Evolutionary conservation across 768 basidiomycete species (phyloP).

Genomic region (Auricularia cornea): DNA sequence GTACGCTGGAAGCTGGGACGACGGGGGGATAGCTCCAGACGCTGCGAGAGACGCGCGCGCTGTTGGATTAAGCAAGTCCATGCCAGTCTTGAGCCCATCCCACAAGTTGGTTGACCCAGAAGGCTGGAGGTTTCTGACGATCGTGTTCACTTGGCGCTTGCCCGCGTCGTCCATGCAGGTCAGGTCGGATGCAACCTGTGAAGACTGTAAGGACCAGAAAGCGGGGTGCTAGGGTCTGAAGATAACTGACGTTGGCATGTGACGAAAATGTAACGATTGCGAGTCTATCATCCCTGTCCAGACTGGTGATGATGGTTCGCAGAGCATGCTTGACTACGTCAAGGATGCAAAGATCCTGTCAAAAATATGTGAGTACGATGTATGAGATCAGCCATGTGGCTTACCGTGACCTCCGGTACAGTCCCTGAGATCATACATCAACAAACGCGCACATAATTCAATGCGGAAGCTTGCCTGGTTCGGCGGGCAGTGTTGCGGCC

Average conservation of each 20-base stretch:
- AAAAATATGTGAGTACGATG: not conserved
- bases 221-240: not conserved
- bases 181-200: slow-evolving; percentile 5
- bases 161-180: slow-evolving; percentile 8
- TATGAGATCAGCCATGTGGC: not conserved
- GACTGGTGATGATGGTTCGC: slow-evolving; percentile 6
- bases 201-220: not conserved
- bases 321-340: slow-evolving; percentile 12
- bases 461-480: slow-evolving; percentile 6
- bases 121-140: slow-evolving; percentile 4
- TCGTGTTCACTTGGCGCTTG: slow-evolving; percentile 2
- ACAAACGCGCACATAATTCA: not conserved
- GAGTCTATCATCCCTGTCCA: slow-evolving; percentile 8
- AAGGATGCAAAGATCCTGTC: not conserved
- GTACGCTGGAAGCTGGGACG: not conserved
- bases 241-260: slow-evolving; percentile 4
- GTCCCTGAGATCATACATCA: not conserved
- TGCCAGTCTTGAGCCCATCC: slow-evolving; percentile 11
- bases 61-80: slow-evolving; percentile 8
- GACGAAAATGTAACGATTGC: slow-evolving; percentile 9
- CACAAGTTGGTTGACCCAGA: slow-evolving; percentile 10
- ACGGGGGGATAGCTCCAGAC: not conserved
- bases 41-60: not conserved
- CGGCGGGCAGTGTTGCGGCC: slow-evolving; percentile 8
- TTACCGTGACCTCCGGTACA: not conserved